These are phyloP conservation scores for Sicyos baderoa DNA, from an alignment of 306 rosid species.

Conservation along the genomic window DNA sequence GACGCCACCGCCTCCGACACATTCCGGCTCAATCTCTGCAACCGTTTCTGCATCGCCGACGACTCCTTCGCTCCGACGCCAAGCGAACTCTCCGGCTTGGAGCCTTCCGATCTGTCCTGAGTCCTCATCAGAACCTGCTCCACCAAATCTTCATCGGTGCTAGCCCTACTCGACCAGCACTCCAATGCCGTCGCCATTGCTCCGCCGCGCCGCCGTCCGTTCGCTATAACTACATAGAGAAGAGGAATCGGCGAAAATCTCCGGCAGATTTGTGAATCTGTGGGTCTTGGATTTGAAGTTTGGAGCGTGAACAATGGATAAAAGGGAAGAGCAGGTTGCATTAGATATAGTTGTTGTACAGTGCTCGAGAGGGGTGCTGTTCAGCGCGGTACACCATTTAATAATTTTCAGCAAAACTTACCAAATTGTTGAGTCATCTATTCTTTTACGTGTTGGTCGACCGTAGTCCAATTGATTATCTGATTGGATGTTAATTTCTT, in stretches of 20 bases:
- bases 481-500: too few species aligned
- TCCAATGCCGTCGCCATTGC: constrained; percentile 80
- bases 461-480: too few species aligned
- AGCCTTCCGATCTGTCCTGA: constrained; percentile 55
- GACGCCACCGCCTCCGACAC: constrained; percentile 72
- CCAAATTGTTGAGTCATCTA: too few species aligned
- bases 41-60: constrained; percentile 64
- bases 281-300: neutral
- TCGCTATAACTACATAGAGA: neutral
- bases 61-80: constrained; percentile 33
- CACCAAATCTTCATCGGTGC: constrained; percentile 57
- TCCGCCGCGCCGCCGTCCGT: neutral
- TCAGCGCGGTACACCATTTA: constrained; percentile 11
- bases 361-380: neutral
- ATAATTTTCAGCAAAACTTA: too few species aligned
- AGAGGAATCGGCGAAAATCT: neutral
- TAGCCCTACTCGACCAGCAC: constrained; percentile 79
- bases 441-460: too few species aligned
- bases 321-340: constrained; percentile 15
- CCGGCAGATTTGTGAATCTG: neutral
- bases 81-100: constrained; percentile 28
- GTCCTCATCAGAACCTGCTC: constrained; percentile 70
- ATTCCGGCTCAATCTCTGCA: constrained; percentile 64
- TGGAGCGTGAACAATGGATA: constrained; percentile 8
- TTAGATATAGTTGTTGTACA: neutral